Percentiles rank a stretch among this genome's conserved stretches.
phyloP scores from a whole-genome alignment of 257 asterid genomes.

The Penstemon davidsonii region DNA sequence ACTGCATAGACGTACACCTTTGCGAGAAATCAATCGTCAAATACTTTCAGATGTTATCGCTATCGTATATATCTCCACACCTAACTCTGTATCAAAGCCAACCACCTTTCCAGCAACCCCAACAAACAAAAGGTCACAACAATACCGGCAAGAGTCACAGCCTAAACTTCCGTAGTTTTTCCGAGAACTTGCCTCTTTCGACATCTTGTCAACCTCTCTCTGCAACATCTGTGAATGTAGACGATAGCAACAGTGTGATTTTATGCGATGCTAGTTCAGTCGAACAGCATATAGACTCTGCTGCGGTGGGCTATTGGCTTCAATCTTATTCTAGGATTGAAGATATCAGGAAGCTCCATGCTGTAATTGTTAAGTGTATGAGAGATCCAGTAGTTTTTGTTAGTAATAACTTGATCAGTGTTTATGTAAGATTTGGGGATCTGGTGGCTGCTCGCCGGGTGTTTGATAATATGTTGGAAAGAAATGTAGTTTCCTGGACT shows the following conservation, averaged over 20 bases:
- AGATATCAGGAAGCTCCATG: conserved; percentile 53
- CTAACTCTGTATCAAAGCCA: conserved; percentile 34
- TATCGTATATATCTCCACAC: conserved; percentile 33
- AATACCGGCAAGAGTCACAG: conserved; percentile 9
- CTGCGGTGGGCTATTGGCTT: conserved; percentile 45
- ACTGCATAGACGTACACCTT: conserved; percentile 6
- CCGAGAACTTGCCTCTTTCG: conserved; percentile 20
- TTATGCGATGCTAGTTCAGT: conserved; percentile 15
- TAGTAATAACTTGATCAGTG: conserved; percentile 60
- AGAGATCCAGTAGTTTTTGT: conserved; percentile 38
- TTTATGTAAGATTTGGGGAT: conserved; percentile 51
- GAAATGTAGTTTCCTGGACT: conserved; percentile 87
- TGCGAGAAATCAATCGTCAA: conserved; percentile 12
- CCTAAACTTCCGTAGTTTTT: conserved; percentile 17
- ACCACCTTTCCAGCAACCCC: conserved; percentile 25
- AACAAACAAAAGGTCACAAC: conserved; percentile 23
- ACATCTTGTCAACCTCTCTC: conserved; percentile 16
- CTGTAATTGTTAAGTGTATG: conserved; percentile 40
- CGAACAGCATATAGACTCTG: conserved; percentile 31
- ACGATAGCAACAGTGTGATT: conserved; percentile 7
- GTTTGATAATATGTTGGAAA: conserved; percentile 71
- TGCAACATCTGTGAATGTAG: conserved; percentile 11
- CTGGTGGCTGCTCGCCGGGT: conserved; percentile 63
- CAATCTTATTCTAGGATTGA: conserved; percentile 50
- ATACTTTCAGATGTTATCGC: conserved; percentile 49